Evolutionary conservation across 257 asterid genomes (phyloP).

Genomic region (Rhazya stricta): DNA sequence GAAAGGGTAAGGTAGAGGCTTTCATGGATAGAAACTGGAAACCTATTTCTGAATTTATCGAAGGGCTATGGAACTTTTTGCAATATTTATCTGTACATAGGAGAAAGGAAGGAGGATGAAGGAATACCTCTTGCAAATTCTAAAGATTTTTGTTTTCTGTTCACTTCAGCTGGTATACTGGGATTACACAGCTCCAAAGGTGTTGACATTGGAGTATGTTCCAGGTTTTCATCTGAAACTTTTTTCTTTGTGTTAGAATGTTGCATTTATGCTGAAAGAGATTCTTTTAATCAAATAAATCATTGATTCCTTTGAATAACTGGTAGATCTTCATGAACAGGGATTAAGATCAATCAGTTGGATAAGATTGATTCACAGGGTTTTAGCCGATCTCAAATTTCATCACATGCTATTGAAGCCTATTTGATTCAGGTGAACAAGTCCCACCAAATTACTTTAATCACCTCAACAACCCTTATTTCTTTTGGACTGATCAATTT

Average conservation of each 20-base stretch:
- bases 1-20: neutral
- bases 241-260: neutral
- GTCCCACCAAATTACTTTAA: neutral
- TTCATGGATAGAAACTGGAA: neutral
- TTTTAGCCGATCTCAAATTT: constrained; percentile 59
- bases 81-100: neutral
- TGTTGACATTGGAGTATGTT: constrained; percentile 87
- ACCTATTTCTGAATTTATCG: neutral
- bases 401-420: constrained; percentile 93
- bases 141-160: constrained; percentile 13
- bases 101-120: neutral
- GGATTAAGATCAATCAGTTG: constrained; percentile 74
- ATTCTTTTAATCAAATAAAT: neutral
- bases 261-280: neutral
- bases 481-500: constrained; percentile 2
- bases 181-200: constrained; percentile 88
- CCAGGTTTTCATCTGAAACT: constrained; percentile 47
- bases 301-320: neutral
- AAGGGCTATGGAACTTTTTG: neutral
- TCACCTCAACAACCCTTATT: neutral
- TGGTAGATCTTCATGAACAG: constrained; percentile 33
- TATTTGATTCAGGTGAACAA: constrained; percentile 74
- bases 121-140: constrained; percentile 6
- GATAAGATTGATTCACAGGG: constrained; percentile 67
- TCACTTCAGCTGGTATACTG: constrained; percentile 66